Base-by-base conservation (phyloP, 2,329 filamentous ascomycete genomes). In the Exophiala calicioides region DNA sequence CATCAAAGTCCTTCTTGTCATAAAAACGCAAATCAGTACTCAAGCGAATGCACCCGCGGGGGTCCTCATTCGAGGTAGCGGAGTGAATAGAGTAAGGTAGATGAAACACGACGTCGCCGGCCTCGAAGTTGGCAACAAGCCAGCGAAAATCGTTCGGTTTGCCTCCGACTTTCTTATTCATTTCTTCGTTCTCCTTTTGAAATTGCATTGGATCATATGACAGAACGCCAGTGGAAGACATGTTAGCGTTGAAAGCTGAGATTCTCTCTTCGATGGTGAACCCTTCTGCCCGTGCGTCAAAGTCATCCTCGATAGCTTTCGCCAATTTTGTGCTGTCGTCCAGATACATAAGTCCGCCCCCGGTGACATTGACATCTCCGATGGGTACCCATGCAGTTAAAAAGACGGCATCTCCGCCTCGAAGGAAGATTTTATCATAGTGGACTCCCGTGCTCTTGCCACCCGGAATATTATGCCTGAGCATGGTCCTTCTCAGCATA, bases 21-120 rank as follows among this genome's bases (percentile, higher is more conserved):
- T 67, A 68, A 55, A 71, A 73, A 29, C 69, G 56, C 52, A 74
- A 51, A 60, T 74, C 70, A 3, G 68, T 70, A 44, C 64, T 66
- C 46, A 74, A 44, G 37, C 70, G 48, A 34, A 72, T 73, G 30
- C 64, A 58, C 8, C 65, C 62, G 6, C 57, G 26, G 8, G 59
- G 52, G 55, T 73, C 70, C 47, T 71, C 63, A 55, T 73, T 73
- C 47, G 63, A 65, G 6, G 63, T 61, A 16, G 63, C 63, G 0
- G 62, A 66, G 58, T 74, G 68, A n/a, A 73, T 65, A 50, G 65
- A 64, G 51, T 66, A 71, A 7, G 70, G 65, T 46, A 70, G 65
- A 56, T 75, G 73, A 38, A 76, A 70, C 4, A 69, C 66, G 6
- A 68, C 65, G 59, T 69, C 67, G 2, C 66, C 67, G 3, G 66